Evolutionary conservation across 306 rosid species (phyloP), one percentile per base, ranked within the genome.

Genomic region (Cicer chorassanicum): DNA sequence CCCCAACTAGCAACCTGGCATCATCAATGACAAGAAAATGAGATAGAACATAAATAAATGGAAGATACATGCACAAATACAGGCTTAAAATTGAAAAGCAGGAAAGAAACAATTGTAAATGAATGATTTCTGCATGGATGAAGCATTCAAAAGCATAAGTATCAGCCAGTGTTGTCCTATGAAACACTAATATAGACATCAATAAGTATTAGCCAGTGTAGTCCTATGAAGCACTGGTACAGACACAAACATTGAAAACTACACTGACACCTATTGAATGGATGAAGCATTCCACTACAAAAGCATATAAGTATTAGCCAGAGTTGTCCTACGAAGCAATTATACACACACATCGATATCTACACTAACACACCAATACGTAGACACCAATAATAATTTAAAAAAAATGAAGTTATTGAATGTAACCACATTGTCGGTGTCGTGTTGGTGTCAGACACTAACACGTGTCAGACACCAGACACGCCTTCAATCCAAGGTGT

Each of bases 1-100:
- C 93, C 96, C 84, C 83, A 89, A 82, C 97, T 92, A 64, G 97
- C 97, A 80, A 92, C 97, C 96, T 92, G 64, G 29, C 46, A 78
- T 60, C 80, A 82, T 64, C 80, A 82, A 54, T 14, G 73, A 71
- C 18, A 40, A 48, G 38, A 13, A 44, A 66, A 77, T 69, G 81
- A 86, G 76, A 54, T 54, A 72, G 34, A 60, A 40, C 14, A 45
- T 4, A 10, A 72, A 60, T 14, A 68, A 63, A 48, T 65, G 6
- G 21, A 81, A 60, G 54, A 38, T 36, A 21, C 54, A 48, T 16
- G 42, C 16, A 48, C 59, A 68, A 16, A 38, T 64, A 13, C 15
- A 5, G 36, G 78, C 57, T 71, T 77, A 18, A 74, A 68, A 15
- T n/a, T 46, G 14, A 9, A 46, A 59, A 65, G 73, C 41, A 46